A percentile compares a stretch with the other conserved stretches of the same genome.
These are phyloP conservation scores for Apophysomyces trapeziformis DNA, from an alignment of 371 early-diverging fungal species.

Conservation along the genomic window DNA sequence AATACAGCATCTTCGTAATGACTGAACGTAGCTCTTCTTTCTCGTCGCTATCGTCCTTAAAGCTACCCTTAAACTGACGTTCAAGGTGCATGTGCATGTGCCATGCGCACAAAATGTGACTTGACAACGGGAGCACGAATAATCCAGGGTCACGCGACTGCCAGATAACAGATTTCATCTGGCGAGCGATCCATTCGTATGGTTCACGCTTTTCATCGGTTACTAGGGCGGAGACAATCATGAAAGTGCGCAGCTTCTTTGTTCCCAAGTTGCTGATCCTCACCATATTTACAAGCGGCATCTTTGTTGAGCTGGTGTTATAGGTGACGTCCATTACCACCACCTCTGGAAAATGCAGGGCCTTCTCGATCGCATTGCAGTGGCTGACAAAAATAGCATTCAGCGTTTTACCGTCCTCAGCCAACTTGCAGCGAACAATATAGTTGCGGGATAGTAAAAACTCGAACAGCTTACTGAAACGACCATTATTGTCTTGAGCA, in stretches of 20 bases:
- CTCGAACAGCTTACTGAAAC: not conserved
- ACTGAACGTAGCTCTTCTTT: not conserved
- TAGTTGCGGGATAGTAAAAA: not conserved
- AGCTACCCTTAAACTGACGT: not conserved
- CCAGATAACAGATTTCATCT: not conserved
- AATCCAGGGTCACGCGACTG: not conserved
- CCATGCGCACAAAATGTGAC: slow-evolving; percentile 12
- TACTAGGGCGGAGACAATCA: not conserved
- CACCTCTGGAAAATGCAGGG: not conserved
- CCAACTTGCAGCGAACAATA: not conserved
- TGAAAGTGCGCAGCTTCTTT: not conserved
- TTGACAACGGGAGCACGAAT: not conserved
- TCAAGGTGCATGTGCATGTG: not conserved
- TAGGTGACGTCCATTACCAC: slow-evolving; percentile 49
- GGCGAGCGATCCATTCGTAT: not conserved
- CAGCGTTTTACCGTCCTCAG: not conserved
- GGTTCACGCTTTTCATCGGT: not conserved
- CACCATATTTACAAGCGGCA: slow-evolving; percentile 43
- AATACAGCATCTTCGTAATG: not conserved
- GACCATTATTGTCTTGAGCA: not conserved
- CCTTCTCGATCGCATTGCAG: not conserved
- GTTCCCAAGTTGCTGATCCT: slow-evolving; percentile 12
- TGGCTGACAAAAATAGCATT: not conserved
- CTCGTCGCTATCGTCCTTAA: not conserved
- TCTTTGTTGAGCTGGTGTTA: slow-evolving; percentile 46